Conservation (phyloP, 495 filamentous ascomycete species). For the Penicillium alfredii region DNA sequence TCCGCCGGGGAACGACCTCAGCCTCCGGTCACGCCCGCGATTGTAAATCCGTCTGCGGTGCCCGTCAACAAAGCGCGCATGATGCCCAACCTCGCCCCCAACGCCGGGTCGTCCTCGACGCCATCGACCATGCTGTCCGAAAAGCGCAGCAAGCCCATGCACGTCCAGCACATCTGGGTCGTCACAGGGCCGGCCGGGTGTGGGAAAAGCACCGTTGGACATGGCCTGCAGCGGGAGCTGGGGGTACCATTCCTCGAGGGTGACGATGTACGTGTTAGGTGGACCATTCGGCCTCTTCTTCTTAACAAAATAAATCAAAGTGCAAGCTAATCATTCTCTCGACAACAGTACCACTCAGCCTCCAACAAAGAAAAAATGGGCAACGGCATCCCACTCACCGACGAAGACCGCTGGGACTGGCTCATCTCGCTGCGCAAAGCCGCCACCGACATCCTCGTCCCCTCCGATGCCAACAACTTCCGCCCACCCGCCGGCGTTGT, state of each 20-base stretch:
- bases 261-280: conserved; percentile 86
- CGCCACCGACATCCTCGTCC: conserved; percentile 58
- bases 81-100: conserved; percentile 19
- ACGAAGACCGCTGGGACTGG: conserved; percentile 98
- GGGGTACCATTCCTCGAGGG: conserved; percentile 85
- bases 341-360: conserved; percentile 76
- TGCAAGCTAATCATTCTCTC: no score
- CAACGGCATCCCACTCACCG: conserved; percentile 78
- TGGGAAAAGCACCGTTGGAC: conserved; percentile 90
- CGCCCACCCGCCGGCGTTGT: conserved; percentile 69
- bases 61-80: conserved; percentile 15
- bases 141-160: conserved; percentile 10
- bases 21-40: conserved; percentile 20
- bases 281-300: no score
- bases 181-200: conserved; percentile 97
- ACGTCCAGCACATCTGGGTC: conserved; percentile 83
- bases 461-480: conserved; percentile 38
- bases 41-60: conserved; percentile 20
- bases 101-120: conserved; percentile 16
- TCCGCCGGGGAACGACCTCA: conserved; percentile 38
- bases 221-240: conserved; percentile 65
- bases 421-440: conserved; percentile 81
- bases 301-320: no score
- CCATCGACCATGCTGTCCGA: conserved; percentile 16
- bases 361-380: conserved; percentile 94